phyloP scores from a whole-genome alignment of 1,139 yeast genomes.

The Hemisphaericaspora subhashii region DNA sequence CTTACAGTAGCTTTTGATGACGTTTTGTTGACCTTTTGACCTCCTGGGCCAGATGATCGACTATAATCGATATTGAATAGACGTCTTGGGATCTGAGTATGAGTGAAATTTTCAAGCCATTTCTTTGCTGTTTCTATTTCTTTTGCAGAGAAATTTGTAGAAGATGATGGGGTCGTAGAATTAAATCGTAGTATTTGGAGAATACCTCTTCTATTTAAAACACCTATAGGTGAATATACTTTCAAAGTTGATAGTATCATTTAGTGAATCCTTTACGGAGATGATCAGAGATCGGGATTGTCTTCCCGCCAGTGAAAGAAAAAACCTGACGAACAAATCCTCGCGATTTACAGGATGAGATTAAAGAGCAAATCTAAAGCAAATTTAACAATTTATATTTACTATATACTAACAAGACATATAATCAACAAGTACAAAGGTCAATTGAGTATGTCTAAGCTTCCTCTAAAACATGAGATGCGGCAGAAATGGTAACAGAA shows the following conservation, averaged over 20 bases:
- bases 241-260: not conserved
- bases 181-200: constrained; percentile 3
- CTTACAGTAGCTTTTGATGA: constrained; percentile 76
- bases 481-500: constrained; percentile 56
- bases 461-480: constrained; percentile 35
- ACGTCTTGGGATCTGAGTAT: constrained; percentile 45
- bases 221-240: not conserved
- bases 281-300: too few relatives aligned
- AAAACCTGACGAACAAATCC: too few relatives aligned
- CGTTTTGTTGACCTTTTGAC: constrained; percentile 89
- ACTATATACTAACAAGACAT: too few relatives aligned
- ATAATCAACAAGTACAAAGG: too few relatives aligned
- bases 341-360: too few relatives aligned
- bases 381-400: too few relatives aligned
- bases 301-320: too few relatives aligned
- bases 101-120: constrained; percentile 46
- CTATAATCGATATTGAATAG: constrained; percentile 58
- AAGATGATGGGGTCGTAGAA: too few relatives aligned
- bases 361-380: too few relatives aligned
- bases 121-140: constrained; percentile 35
- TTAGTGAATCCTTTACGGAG: too few relatives aligned
- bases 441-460: constrained; percentile 15
- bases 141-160: constrained; percentile 1
- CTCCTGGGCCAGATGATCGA: constrained; percentile 91
- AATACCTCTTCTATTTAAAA: not conserved